A percentile compares a stretch with the other conserved stretches of the same genome.
phyloP scores from a whole-genome alignment of 805 yeast genomes.

The Wickerhamomyces silvicola region DNA sequence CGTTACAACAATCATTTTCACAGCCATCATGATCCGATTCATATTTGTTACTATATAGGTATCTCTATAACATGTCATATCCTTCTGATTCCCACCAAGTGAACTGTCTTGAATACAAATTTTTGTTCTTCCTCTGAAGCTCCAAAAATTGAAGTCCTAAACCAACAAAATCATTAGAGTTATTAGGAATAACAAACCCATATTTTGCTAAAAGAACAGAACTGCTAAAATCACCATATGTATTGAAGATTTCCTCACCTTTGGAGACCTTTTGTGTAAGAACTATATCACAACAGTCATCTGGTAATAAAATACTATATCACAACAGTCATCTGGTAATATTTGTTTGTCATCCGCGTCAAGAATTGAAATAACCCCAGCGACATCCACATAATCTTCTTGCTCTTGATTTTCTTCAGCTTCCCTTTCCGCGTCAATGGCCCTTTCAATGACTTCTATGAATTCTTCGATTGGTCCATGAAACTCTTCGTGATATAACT shows the following conservation, averaged over 20 bases:
- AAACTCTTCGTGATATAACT: slow-evolving; percentile 14
- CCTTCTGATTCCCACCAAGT: slow-evolving; percentile 47
- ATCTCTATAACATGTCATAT: slow-evolving; percentile 25
- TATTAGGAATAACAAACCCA: slow-evolving; percentile 62
- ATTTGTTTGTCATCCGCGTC: slow-evolving; percentile 29
- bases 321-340: slow-evolving; percentile 57
- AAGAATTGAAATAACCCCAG: slow-evolving; percentile 19
- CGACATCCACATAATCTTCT: slow-evolving; percentile 17
- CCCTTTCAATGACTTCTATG: slow-evolving; percentile 24
- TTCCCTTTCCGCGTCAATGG: slow-evolving; percentile 8
- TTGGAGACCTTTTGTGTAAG: slow-evolving; percentile 35
- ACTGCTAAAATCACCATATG: slow-evolving; percentile 73
- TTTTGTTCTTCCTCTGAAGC: slow-evolving; percentile 25
- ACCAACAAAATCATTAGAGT: slow-evolving; percentile 49
- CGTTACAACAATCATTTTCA: slow-evolving; percentile 16
- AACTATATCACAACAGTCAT: slow-evolving; percentile 68
- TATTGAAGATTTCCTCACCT: slow-evolving; percentile 67
- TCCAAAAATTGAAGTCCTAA: slow-evolving; percentile 45
- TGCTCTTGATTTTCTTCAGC: slow-evolving; percentile 8
- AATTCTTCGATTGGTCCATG: slow-evolving; percentile 24
- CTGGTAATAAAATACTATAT: slow-evolving; percentile 46
- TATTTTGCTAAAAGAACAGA: slow-evolving; percentile 64
- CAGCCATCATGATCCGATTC: slow-evolving; percentile 11
- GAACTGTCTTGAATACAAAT: slow-evolving; percentile 31
- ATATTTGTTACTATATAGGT: slow-evolving; percentile 7